Percentiles rank a stretch among this genome's conserved stretches.
These are phyloP conservation scores for Crucihimalaya himalaica DNA, from an alignment of 345 rosid genomes.

Conservation along the genomic window DNA sequence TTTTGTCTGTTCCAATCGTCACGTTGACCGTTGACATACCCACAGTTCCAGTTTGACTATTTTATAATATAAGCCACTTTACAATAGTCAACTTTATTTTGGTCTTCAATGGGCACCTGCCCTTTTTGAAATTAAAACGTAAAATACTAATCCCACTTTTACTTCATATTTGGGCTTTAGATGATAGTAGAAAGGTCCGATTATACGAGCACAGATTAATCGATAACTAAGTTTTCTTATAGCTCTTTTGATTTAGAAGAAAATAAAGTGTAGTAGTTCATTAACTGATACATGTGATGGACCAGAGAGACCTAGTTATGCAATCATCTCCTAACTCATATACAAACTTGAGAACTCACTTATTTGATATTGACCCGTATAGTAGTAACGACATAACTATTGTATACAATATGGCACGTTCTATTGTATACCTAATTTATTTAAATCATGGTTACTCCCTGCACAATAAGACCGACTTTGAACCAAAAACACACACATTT, in stretches of 20 bases:
- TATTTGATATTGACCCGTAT: background rate
- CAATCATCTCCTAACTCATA: background rate
- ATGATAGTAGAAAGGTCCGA: background rate
- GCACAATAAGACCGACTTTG: background rate
- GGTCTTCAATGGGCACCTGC: background rate
- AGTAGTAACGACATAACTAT: background rate
- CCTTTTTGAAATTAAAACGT: background rate
- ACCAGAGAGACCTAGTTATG: background rate
- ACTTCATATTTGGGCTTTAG: background rate
- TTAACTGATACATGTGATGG: background rate
- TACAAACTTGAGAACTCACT: background rate
- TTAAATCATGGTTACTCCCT: background rate
- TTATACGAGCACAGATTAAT: background rate
- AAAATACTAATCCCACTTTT: background rate
- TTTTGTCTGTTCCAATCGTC: conserved; percentile 5
- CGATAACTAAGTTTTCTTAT: background rate
- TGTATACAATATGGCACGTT: background rate
- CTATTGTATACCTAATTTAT: background rate
- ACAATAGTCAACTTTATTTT: background rate
- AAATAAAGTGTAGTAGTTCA: background rate
- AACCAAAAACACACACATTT: background rate
- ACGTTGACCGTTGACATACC: conserved; percentile 25
- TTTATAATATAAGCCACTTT: background rate
- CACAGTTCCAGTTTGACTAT: background rate
- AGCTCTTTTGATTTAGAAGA: background rate